Conservation (phyloP, 257 asterid species). For the Rehmannia glutinosa region DNA sequence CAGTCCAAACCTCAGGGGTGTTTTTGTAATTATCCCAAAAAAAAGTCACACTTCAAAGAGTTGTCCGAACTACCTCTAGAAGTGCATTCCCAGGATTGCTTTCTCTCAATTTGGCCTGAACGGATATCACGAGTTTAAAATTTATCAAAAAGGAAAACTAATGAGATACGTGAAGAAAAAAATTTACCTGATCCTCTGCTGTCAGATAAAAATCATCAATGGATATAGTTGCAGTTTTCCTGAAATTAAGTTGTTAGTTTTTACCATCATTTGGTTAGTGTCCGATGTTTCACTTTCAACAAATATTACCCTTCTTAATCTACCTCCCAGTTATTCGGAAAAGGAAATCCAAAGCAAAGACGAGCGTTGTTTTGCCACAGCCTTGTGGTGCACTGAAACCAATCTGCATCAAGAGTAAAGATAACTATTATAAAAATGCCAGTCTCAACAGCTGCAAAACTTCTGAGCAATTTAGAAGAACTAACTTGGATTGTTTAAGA, state of each 20-base stretch:
- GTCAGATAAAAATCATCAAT: constrained; percentile 97
- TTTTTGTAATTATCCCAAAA: no score
- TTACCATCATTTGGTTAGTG: constrained; percentile 28
- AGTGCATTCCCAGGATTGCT: constrained; percentile 80
- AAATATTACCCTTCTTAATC: constrained; percentile 43
- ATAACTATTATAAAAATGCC: neutral
- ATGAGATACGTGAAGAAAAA: neutral
- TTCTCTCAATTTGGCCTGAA: constrained; percentile 76
- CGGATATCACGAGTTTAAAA: constrained; percentile 4
- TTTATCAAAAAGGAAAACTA: constrained; percentile 10
- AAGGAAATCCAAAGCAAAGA: constrained; percentile 85
- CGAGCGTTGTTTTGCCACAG: constrained; percentile 97
- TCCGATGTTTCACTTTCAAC: constrained; percentile 15
- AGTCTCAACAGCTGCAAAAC: constrained; percentile 12
- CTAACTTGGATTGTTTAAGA: neutral
- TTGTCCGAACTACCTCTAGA: constrained; percentile 59
- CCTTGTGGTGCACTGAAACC: constrained; percentile 99
- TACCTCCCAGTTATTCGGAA: constrained; percentile 86
- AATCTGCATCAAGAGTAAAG: constrained; percentile 54
- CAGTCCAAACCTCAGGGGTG: no score
- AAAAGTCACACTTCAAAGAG: neutral
- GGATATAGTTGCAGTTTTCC: constrained; percentile 82
- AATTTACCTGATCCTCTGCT: constrained; percentile 77
- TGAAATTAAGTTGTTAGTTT: constrained; percentile 41
- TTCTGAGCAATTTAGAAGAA: constrained; percentile 2